Evolutionary conservation across 2,329 filamentous ascomycete genomes (phyloP), one percentile per base, ranked within the genome.

Genomic region (Lasiodiplodia theobromae): DNA sequence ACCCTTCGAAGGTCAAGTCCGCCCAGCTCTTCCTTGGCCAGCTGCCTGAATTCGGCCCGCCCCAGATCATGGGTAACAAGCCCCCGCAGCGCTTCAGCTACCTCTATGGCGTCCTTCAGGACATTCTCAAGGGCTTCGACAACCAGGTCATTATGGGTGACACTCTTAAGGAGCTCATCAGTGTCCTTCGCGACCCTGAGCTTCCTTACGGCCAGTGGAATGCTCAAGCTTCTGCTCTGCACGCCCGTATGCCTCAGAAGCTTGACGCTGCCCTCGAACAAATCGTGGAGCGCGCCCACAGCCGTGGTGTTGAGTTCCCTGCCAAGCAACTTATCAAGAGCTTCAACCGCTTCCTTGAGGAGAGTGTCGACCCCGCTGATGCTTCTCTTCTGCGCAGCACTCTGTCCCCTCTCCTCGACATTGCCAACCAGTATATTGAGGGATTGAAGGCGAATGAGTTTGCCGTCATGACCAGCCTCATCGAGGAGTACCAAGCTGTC

Each of bases 191-290:
- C 52, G 89, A 97, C 76, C 89, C 92, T 1, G 94, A 97, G 75
- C 87, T 99, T 71, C 96, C 96, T 1, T 99, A 96, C 78, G 94
- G 95, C 79, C 94, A 99, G 81, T 99, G 95, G 93, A 94, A 92
- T 71, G 92, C 95, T 6, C 94, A 98, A 77, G 96, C 97, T 73
- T 97, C 96, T 60, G 96, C 96, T 25, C 88, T 99, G n/a, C 95
- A 98, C 81, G 92, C 94, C 7, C 92, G 96, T 75, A 99, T 98
- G 92, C 96, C 96, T 0, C 91, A 95, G 78, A 97, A 95, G 83
- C 89, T 99, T 37, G 94, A 97, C 74, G 81, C 89, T 25, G 89
- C 88, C 72, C 91, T 99, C 72, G 89, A 90, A 14, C 92, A 96
- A 75, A 91, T 96, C 54, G 91, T 98, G 64, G 95, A 98, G 69